These are phyloP conservation scores for Nemania sp. DNA, from an alignment of 2,329 filamentous ascomycete species.

Conservation along the genomic window DNA sequence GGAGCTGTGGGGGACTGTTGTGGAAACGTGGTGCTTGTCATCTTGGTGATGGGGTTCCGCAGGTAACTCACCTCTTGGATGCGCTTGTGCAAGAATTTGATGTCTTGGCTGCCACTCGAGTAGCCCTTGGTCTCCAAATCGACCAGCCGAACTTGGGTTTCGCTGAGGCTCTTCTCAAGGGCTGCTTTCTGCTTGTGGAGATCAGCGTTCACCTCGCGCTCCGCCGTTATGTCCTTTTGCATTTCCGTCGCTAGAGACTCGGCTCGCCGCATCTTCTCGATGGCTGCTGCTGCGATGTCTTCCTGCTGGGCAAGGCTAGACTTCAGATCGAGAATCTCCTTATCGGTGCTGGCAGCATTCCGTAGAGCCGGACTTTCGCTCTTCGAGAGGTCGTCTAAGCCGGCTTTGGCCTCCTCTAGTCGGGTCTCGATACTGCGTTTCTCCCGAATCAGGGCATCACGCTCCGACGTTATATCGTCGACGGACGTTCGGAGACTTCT, in stretches of 20 bases:
- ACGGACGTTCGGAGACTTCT: slow-evolving; percentile 80
- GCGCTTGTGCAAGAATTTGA: slow-evolving; percentile 90
- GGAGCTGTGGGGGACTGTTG: slow-evolving; percentile 25
- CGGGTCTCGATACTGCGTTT: slow-evolving; percentile 87
- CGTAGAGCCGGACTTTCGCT: slow-evolving; percentile 87
- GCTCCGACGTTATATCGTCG: slow-evolving; percentile 83
- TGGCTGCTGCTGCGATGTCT: slow-evolving; percentile 86
- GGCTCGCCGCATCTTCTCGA: slow-evolving; percentile 95
- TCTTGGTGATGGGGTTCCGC: slow-evolving; percentile 24
- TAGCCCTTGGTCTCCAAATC: slow-evolving; percentile 98
- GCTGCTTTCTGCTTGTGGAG: slow-evolving; percentile 88
- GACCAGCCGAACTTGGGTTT: slow-evolving; percentile 85
- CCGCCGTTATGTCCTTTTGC: slow-evolving; percentile 87
- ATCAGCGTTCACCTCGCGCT: slow-evolving; percentile 79
- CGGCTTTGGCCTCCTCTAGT: slow-evolving; percentile 83
- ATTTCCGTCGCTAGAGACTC: slow-evolving; percentile 86
- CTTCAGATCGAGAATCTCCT: slow-evolving; percentile 87
- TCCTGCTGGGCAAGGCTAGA: slow-evolving; percentile 88
- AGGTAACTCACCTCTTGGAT: slow-evolving; percentile 93
- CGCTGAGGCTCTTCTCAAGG: slow-evolving; percentile 87
- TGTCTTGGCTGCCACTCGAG: slow-evolving; percentile 90
- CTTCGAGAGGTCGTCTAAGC: slow-evolving; percentile 83
- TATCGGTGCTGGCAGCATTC: slow-evolving; percentile 86
- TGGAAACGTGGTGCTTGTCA: slow-evolving; percentile 9
- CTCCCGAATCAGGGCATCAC: slow-evolving; percentile 82